Conservation (phyloP, 805 yeast genomes). For the Debaryomyces castellii region DNA sequence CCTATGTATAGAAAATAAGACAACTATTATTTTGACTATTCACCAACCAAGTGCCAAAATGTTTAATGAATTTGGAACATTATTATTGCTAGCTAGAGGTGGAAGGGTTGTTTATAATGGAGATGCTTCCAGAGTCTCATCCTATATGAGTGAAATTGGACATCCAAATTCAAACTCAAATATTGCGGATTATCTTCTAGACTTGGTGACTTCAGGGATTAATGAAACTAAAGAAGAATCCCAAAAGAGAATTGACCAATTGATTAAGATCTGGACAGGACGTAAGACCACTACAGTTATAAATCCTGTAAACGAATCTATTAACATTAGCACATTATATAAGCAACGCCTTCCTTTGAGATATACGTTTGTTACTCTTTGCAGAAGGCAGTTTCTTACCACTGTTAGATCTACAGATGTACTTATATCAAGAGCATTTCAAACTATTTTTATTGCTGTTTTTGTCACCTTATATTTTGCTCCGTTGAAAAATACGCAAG, state of each 20-base stretch:
- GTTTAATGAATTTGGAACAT: constrained; percentile 63
- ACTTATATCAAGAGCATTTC: constrained; percentile 61
- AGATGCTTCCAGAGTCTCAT: constrained; percentile 40
- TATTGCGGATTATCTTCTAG: constrained; percentile 74
- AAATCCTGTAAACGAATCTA: constrained; percentile 9
- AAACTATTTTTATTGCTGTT: constrained; percentile 61
- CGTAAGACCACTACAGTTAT: constrained; percentile 31
- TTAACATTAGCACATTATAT: constrained; percentile 45
- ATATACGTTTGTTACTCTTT: constrained; percentile 28
- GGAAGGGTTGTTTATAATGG: constrained; percentile 74
- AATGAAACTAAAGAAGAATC: constrained; percentile 23
- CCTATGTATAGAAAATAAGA: constrained; percentile 57
- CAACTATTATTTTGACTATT: constrained; percentile 69
- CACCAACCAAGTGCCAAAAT: constrained; percentile 80
- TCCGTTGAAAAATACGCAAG: constrained; percentile 33
- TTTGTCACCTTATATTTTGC: constrained; percentile 66
- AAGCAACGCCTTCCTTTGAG: constrained; percentile 19
- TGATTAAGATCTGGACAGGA: constrained; percentile 29
- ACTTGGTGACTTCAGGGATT: constrained; percentile 53
- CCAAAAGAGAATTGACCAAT: constrained; percentile 19
- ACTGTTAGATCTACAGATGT: constrained; percentile 49
- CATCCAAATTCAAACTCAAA: constrained; percentile 60
- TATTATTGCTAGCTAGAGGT: constrained; percentile 72
- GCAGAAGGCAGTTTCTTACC: constrained; percentile 32
- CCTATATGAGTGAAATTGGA: constrained; percentile 50